phyloP scores from a whole-genome alignment of 2,329 filamentous ascomycete species.

The Aspergillus calidoustus region DNA sequence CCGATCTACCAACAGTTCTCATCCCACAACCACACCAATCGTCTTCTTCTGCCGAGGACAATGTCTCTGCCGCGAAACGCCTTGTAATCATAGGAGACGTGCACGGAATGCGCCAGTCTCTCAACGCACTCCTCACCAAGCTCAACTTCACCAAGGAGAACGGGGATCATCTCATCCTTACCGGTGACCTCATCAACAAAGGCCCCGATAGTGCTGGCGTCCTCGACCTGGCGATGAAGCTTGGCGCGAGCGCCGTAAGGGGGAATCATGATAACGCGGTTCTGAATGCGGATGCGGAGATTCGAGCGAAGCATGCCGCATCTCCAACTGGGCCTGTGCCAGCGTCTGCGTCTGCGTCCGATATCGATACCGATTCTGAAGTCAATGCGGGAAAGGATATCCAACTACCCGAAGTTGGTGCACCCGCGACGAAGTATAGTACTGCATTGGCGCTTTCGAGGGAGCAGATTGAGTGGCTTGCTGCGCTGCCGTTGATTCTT shows the following conservation, averaged over 20 bases:
- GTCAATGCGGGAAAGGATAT: too few species aligned
- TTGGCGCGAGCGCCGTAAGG: not conserved
- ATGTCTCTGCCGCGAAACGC: not conserved
- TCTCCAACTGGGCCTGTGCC: too few species aligned
- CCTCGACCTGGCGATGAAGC: not conserved
- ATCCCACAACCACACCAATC: not conserved
- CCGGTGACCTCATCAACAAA: not conserved
- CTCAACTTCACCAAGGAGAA: not conserved
- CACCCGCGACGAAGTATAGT: not conserved
- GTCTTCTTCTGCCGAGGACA: not conserved
- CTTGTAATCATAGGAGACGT: not conserved
- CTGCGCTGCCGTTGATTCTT: not conserved
- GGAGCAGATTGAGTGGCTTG: not conserved
- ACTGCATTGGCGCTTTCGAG: not conserved
- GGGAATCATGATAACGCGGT: not conserved
- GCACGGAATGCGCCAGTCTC: not conserved
- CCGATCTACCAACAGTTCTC: not conserved
- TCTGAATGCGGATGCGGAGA: not conserved
- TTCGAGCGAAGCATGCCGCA: too few species aligned
- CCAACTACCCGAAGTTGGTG: too few species aligned
- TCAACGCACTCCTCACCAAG: not conserved
- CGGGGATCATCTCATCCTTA: not conserved
- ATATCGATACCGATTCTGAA: too few species aligned
- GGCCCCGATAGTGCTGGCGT: not conserved
- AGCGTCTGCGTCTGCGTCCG: too few species aligned